Evolutionary conservation across 257 asterid species (phyloP).

Genomic region (Eustoma russellianum): DNA sequence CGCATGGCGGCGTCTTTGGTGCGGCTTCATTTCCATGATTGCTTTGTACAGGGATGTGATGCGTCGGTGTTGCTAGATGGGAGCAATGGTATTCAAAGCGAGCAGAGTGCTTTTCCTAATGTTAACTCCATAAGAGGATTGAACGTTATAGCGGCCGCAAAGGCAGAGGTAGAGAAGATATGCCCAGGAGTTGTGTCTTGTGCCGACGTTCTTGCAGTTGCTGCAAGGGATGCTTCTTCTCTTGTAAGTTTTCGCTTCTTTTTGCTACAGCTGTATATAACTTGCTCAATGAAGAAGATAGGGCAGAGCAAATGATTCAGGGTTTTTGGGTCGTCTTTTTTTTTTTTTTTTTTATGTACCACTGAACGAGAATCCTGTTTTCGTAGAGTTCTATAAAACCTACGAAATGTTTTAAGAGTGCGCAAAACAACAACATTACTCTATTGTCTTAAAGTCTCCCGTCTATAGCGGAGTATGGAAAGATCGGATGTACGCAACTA

Average conservation of each 20-base stretch:
- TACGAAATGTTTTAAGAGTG: too few species aligned
- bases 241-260: neutral
- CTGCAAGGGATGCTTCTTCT: constrained; percentile 22
- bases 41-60: constrained; percentile 27
- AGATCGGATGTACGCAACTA: too few species aligned
- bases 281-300: too few species aligned
- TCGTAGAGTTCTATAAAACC: too few species aligned
- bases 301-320: too few species aligned
- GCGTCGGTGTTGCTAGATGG: constrained; percentile 19
- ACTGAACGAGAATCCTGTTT: too few species aligned
- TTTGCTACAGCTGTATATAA: neutral
- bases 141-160: constrained; percentile 13
- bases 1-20: constrained; percentile 17
- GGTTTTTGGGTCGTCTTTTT: too few species aligned
- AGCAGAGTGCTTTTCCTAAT: constrained; percentile 11
- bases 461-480: too few species aligned
- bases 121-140: constrained; percentile 16
- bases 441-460: too few species aligned
- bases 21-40: constrained; percentile 23
- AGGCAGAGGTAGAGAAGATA: constrained; percentile 9
- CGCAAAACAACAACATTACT: too few species aligned
- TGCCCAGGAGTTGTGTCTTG: constrained; percentile 22
- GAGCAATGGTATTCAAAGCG: constrained; percentile 6
- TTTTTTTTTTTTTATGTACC: too few species aligned
- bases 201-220: constrained; percentile 19